Evolutionary conservation across 1,284 basidiomycete species (phyloP).

Genomic region (Malassezia dermatis): DNA sequence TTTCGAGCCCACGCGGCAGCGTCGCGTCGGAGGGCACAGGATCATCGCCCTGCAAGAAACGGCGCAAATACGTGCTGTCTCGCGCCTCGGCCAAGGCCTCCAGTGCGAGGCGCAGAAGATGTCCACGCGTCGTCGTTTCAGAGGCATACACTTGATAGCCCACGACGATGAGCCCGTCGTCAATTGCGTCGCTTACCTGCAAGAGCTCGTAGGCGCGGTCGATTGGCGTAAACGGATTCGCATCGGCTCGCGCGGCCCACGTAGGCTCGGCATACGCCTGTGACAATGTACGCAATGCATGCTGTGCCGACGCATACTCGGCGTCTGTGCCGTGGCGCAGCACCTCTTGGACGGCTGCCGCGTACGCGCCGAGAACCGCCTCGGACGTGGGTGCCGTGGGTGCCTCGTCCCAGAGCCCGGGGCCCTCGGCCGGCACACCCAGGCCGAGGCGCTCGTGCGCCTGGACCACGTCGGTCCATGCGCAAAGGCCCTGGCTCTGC

Average conservation of each 20-base stretch:
- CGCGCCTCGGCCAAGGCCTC: slow-evolving; percentile 55
- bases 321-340: slow-evolving; percentile 11
- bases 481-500: slow-evolving; percentile 8
- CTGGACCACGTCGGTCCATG: slow-evolving; percentile 1
- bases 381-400: neutral
- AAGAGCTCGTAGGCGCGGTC: slow-evolving; percentile 61
- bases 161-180: slow-evolving; percentile 65
- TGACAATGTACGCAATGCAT: slow-evolving; percentile 1
- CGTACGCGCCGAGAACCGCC: slow-evolving; percentile 1
- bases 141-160: slow-evolving; percentile 64
- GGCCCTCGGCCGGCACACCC: neutral
- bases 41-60: slow-evolving; percentile 55
- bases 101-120: slow-evolving; percentile 47
- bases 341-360: neutral
- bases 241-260: neutral
- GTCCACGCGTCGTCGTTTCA: slow-evolving; percentile 51
- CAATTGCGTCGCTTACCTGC: slow-evolving; percentile 60
- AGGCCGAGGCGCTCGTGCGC: slow-evolving; percentile 5
- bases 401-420: neutral
- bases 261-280: neutral
- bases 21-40: slow-evolving; percentile 48
- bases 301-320: neutral
- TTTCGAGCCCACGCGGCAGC: slow-evolving; percentile 73
- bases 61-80: slow-evolving; percentile 61
- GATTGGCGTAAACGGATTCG: slow-evolving; percentile 52